Base-by-base conservation (phyloP, 202 grass and related monocot genomes). In the Carex arenaria region DNA sequence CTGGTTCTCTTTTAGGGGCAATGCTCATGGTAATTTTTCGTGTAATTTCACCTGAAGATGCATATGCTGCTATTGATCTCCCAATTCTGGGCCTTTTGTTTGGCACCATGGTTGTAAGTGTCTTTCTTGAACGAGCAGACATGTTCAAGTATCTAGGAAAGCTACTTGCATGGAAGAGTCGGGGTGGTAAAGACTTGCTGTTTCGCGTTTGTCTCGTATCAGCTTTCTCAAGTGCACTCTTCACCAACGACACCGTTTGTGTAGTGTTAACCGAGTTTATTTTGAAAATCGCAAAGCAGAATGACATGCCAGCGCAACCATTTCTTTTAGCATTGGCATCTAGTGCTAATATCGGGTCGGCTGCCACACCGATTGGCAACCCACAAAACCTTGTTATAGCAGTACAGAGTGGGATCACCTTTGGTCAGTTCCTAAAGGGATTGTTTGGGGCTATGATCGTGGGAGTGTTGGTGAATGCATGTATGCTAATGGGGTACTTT, bases 251-350 rank as follows among this genome's bases (percentile, higher is more conserved):
- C 67, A 99, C 96, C 34, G 89, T 87, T 73, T 99, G 96, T 34
- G 96, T 99, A n/a, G 96, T 99, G 9, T 93, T 99, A 83, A 99
- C 96, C 7, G 96, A 93, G 78, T 99, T 96, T 72, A 95, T 99
- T 56, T 91, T 99, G 61, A 99, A 99, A 80, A 87, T 99, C 12
- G 96, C 93, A 0, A 90, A 93, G 78, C 96, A 94, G 83, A 99
- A 99, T 78, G 93, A 96, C 84, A 84, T 99, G 55, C 93, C 93
- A 5, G 88, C 96, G 4, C 93, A 95, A 81, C 96, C 96, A 0
- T 99, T 95, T 72, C 83, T 99, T 13, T 72, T 95, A 3, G 96
- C 93, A 0, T 86, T 99, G n/a, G 96, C 96, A 31, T 92, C 93
- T 0, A 99, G 96, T 53, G 90, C 96, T 23, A 99, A 99, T 83